A percentile compares a stretch with the other conserved stretches of the same genome.
Evolutionary conservation across 1,139 yeast species (phyloP).

Genomic region (Suhomyces panamericanus): DNA sequence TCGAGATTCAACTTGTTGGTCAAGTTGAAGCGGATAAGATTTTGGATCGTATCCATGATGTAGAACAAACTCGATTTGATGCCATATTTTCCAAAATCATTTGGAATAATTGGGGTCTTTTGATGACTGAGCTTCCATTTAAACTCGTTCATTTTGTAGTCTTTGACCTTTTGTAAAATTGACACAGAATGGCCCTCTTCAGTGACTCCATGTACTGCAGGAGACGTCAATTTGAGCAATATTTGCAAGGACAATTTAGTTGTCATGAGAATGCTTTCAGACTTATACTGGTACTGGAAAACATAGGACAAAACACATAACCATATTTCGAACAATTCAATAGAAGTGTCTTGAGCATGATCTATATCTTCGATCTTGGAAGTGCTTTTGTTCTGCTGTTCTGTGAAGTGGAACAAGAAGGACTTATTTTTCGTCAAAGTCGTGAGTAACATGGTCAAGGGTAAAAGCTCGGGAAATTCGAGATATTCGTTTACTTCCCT

Average conservation of each 20-base stretch:
- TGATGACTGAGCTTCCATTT: conserved; percentile 48
- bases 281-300: conserved; percentile 38
- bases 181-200: conserved; percentile 4
- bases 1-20: conserved; percentile 36
- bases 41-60: conserved; percentile 38
- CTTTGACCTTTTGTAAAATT: conserved; percentile 18
- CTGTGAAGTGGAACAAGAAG: conserved; percentile 23
- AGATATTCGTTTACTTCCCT: conserved; percentile 16
- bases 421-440: conserved; percentile 24
- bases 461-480: conserved; percentile 26
- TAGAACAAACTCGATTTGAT: conserved; percentile 36
- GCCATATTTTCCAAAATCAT: conserved; percentile 24
- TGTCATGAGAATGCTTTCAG: conserved; percentile 22
- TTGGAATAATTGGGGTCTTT: conserved; percentile 36
- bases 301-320: conserved; percentile 39
- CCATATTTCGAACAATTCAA: conserved; percentile 37
- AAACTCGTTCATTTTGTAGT: conserved; percentile 35
- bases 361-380: conserved; percentile 20
- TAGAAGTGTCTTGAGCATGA: conserved; percentile 17
- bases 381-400: conserved; percentile 16
- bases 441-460: conserved; percentile 24
- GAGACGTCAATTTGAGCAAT: conserved; percentile 27
- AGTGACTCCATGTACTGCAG: conserved; percentile 8
- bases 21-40: conserved; percentile 41
- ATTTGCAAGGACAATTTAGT: conserved; percentile 27